These are phyloP conservation scores for Cucurbitaria berberidis DNA, from an alignment of 2,329 filamentous ascomycete genomes.

Conservation along the genomic window DNA sequence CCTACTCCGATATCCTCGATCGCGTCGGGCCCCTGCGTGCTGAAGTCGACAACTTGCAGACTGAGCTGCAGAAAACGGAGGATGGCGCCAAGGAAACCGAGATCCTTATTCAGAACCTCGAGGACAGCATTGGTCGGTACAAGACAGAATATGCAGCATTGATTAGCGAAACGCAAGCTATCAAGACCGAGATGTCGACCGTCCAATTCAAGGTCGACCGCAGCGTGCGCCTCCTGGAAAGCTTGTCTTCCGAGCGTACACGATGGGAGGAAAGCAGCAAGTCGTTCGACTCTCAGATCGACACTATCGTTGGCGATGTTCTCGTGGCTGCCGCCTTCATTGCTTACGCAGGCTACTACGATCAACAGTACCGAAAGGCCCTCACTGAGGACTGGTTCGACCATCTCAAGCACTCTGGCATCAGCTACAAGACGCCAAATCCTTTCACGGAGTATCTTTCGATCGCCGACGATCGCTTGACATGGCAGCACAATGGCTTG, in stretches of 20 bases:
- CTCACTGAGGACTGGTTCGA: slow-evolving; percentile 99
- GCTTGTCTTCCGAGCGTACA: slow-evolving; percentile 87
- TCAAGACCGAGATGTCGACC: slow-evolving; percentile 94
- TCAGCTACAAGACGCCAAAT: slow-evolving; percentile 91
- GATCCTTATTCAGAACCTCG: slow-evolving; percentile 81
- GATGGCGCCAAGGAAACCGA: slow-evolving; percentile 91
- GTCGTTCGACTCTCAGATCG: slow-evolving; percentile 97
- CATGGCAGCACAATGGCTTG: slow-evolving; percentile 92
- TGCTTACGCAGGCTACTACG: slow-evolving; percentile 94
- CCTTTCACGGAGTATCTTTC: slow-evolving; percentile 96
- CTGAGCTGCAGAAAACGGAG: slow-evolving; percentile 88
- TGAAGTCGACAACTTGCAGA: slow-evolving; percentile 85
- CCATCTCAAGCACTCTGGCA: slow-evolving; percentile 90
- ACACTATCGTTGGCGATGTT: slow-evolving; percentile 93
- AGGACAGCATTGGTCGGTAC: slow-evolving; percentile 91
- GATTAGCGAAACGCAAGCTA: slow-evolving; percentile 95
- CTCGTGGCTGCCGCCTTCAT: slow-evolving; percentile 96
- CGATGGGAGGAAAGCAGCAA: slow-evolving; percentile 98
- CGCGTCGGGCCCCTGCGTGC: slow-evolving; percentile 89
- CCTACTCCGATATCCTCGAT: slow-evolving; percentile 96
- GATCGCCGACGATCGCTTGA: slow-evolving; percentile 89
- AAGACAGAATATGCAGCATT: slow-evolving; percentile 95
- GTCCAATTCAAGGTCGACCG: slow-evolving; percentile 98
- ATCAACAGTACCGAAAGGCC: slow-evolving; percentile 95
- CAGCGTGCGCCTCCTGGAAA: slow-evolving; percentile 92